Evolutionary conservation across 1,284 basidiomycete species (phyloP).

Genomic region (Phylloporus sp.): DNA sequence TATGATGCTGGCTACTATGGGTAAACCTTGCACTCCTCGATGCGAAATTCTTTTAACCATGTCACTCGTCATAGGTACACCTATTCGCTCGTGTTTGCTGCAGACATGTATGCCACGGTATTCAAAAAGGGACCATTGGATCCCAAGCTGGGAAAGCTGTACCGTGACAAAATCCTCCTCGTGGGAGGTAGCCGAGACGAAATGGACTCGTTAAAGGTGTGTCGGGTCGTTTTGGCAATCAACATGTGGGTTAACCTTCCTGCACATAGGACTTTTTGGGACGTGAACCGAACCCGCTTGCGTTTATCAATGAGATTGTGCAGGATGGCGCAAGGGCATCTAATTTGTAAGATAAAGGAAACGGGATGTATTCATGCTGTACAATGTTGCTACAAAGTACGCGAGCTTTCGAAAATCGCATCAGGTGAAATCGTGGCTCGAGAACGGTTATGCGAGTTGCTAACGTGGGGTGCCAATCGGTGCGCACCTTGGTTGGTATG

Average conservation of each 20-base stretch:
- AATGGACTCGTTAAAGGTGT: constrained; percentile 61
- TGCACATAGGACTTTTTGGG: constrained; percentile 72
- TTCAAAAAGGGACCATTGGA: constrained; percentile 79
- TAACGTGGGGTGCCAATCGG: too few species aligned
- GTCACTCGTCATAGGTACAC: constrained; percentile 28
- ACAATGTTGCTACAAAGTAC: not conserved
- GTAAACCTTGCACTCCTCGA: constrained; percentile 35
- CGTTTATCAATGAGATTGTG: constrained; percentile 45
- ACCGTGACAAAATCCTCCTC: constrained; percentile 62
- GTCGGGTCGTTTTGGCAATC: not conserved
- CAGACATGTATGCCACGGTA: constrained; percentile 49
- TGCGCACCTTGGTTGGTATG: constrained; percentile 24
- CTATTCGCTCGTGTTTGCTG: constrained; percentile 45
- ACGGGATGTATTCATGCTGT: not conserved
- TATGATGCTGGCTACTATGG: constrained; percentile 85
- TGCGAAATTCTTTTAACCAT: not conserved
- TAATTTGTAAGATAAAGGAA: not conserved
- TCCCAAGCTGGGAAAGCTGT: constrained; percentile 60
- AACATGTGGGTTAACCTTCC: not conserved
- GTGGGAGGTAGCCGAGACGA: constrained; percentile 69
- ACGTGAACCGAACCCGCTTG: constrained; percentile 76
- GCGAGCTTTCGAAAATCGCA: not conserved
- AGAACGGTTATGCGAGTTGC: too few species aligned
- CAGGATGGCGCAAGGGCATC: not conserved
- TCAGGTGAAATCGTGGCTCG: not conserved